Evolutionary conservation across 768 basidiomycete species (phyloP), one percentile per base, ranked within the genome.

Genomic region (Pleurotus giganteus): DNA sequence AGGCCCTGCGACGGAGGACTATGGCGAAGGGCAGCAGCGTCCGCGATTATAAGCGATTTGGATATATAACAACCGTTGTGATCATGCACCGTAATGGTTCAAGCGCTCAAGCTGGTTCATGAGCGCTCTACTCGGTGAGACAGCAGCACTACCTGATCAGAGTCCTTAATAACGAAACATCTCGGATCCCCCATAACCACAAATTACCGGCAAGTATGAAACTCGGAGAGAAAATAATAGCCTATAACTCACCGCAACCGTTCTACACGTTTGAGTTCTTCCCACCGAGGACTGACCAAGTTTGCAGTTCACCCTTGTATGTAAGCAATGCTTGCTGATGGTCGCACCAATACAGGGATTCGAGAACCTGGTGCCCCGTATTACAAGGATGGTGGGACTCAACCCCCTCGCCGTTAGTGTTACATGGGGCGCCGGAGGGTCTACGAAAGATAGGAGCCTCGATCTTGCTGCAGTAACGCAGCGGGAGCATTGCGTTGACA

Each of bases 211-310:
- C 28, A 31, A 61, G 24, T 32, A 91, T 91, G 89, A 92, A 89
- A 72, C 66, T 96, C 47, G 76, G 79, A 1, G 82, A 89, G 57
- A 88, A 88, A 65, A 83, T 97, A 56, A 65, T 71, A 2, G 58
- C 69, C 3, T 74, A 77, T 42, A 57, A 68, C 23, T 62, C 75
- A 7, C 54, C 68, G 1, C 73, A 64, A n/a, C 91, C 93, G 0
- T 96, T 91, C 71, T 97, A 85, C 66, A 93, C 91, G 0, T 92
- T 96, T 69, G 96, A 98, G 69, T 97, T 97, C 80, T 98, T 98
- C 66, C 96, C 96, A 12, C 96, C 96, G 11, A 82, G 92, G 56
- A 98, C 96, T 45, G 89, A 92, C 69, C 87, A 91, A 80, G 91
- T 89, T 61, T 12, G 55, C 29, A 21, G 2, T 29, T 56, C 54